Conservation (phyloP, 164 flowering plant genomes). For the Chloranthus sessilifolius region DNA sequence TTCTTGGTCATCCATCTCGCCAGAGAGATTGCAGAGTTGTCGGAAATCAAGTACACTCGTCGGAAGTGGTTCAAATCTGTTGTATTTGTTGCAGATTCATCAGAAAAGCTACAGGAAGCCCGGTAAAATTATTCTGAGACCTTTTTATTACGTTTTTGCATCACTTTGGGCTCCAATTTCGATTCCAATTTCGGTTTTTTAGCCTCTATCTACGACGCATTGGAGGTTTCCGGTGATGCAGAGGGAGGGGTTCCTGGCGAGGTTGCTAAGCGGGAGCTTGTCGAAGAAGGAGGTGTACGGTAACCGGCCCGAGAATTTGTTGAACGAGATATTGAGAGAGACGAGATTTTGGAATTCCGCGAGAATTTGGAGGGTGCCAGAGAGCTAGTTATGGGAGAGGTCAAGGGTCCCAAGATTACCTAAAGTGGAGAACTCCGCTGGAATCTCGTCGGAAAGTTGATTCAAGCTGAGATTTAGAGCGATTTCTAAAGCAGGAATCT, state of each 20-base stretch:
- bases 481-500: constrained; percentile 68
- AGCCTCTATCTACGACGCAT: too few relatives aligned
- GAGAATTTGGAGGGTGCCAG: constrained; percentile 51
- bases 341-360: constrained; percentile 75
- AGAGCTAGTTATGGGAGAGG: constrained; percentile 71
- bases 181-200: too few relatives aligned
- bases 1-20: too few relatives aligned
- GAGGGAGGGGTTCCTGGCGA: constrained; percentile 58
- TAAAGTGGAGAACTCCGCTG: constrained; percentile 51
- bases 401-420: constrained; percentile 70
- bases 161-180: too few relatives aligned
- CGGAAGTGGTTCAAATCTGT: too few relatives aligned
- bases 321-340: constrained; percentile 79
- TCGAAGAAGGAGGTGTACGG: constrained; percentile 82
- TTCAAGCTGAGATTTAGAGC: constrained; percentile 84
- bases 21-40: too few relatives aligned
- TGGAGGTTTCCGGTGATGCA: constrained; percentile 51
- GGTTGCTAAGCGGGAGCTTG: constrained; percentile 60
- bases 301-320: constrained; percentile 77
- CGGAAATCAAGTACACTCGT: too few relatives aligned
- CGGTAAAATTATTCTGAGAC: too few relatives aligned
- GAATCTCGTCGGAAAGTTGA: constrained; percentile 62
- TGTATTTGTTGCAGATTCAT: too few relatives aligned
- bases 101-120: too few relatives aligned
- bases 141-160: too few relatives aligned